Base-by-base conservation (phyloP, 441 rosid species). In the Euphorbia celastroides region DNA sequence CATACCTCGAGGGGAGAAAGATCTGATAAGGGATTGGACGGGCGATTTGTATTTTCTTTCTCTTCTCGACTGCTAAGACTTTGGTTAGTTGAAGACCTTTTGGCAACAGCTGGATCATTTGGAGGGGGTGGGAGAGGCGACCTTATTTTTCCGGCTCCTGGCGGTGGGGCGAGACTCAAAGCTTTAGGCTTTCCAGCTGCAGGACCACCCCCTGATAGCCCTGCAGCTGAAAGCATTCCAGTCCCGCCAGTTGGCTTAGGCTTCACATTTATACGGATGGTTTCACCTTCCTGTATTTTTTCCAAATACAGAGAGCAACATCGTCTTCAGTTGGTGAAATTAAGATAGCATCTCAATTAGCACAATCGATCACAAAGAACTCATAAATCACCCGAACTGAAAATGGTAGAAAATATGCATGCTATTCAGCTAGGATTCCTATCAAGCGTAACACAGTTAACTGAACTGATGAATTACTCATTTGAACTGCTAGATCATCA, bases 181-280 rank as follows among this genome's bases (percentile, higher is more conserved):
- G 80, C 32, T 72, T 86, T 90, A 51, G 88, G 73, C 81, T 92
- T 88, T 57, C 77, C 88, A 28, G 71, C 66, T 44, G 78, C 91
- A 34, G 92, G 76, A 78, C 67, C 67, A 51, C 76, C 86, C 30
- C 84, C 86, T 0, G 90, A 80, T 28, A 85, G 65, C 65, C 88
- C 94, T 22, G 96, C 97, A 62, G 98, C 88, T 50, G 99, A 92
- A 69, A 94, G 96, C 99, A 94, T 94, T 60, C 98, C 97, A 23
- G 99, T 87, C 67, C 98, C 99, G 74, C 82, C 72, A 5, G 92
- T 44, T 25, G 92, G 86, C 70, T 88, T 94, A 10, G 75, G 87
- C 87, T 94, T 89, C 76, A 94, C 98, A 69, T 88, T 94, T 80
- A 94, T 94, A 68, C 97, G 80, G 42, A 94, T 94, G 7, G 99